Evolutionary conservation across 805 yeast species (phyloP).

Genomic region (Wickerhamomyces rabaulensis): DNA sequence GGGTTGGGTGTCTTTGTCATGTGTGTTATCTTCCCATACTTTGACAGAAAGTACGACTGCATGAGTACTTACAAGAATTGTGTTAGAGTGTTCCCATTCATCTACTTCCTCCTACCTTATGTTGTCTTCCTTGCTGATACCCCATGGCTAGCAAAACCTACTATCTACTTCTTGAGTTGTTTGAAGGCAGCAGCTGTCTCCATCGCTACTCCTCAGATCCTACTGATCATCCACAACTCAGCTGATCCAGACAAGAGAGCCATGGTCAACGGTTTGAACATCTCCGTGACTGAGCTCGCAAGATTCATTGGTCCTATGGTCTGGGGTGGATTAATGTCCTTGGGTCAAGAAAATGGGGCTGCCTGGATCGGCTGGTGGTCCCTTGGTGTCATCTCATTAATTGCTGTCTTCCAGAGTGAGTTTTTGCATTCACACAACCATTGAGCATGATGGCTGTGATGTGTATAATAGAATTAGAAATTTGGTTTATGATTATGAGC

Average conservation of each 20-base stretch:
- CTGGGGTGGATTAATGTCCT: not conserved
- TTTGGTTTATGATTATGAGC: not conserved
- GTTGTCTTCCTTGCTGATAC: conserved; percentile 36
- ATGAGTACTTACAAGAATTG: conserved; percentile 38
- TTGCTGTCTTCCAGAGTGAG: not conserved
- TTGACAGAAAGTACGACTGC: conserved; percentile 44
- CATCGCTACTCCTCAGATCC: not conserved
- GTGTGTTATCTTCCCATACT: conserved; percentile 43
- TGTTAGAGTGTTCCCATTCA: conserved; percentile 37
- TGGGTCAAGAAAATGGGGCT: not conserved
- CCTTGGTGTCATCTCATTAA: not conserved
- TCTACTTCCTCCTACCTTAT: conserved; percentile 43
- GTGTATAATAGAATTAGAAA: not conserved
- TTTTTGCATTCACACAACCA: not conserved
- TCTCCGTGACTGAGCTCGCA: not conserved
- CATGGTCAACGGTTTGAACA: not conserved
- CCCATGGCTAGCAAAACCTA: conserved; percentile 2
- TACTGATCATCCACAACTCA: not conserved
- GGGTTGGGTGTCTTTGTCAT: conserved; percentile 45
- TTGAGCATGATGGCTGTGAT: not conserved
- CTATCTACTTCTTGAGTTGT: conserved; percentile 15
- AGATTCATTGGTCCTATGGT: not conserved
- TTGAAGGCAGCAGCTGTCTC: not conserved
- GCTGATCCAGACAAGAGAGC: not conserved
- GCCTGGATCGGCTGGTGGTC: not conserved